Evolutionary conservation across 495 filamentous ascomycete genomes (phyloP).

Genomic region (Trichoderma gamsii): DNA sequence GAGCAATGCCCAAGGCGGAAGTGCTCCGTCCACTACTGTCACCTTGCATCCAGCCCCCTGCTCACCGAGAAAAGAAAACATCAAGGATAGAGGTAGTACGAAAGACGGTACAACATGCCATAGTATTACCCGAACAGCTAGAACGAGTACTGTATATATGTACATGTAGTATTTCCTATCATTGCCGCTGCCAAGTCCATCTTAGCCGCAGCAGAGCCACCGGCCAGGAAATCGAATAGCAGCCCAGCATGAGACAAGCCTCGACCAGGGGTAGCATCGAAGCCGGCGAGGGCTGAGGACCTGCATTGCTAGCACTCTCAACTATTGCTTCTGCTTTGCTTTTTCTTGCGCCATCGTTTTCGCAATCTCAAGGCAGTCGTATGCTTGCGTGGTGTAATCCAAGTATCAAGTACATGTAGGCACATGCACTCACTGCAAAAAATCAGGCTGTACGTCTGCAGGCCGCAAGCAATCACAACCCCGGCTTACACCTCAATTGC

Average conservation of each 20-base stretch:
- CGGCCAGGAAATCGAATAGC: background rate
- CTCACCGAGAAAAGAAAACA: too few relatives aligned
- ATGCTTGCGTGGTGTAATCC: background rate
- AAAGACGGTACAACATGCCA: too few relatives aligned
- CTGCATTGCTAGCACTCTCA: background rate
- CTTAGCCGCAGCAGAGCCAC: background rate
- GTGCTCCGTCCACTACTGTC: too few relatives aligned
- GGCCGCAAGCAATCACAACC: background rate
- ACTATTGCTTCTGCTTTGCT: background rate
- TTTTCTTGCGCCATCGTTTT: background rate
- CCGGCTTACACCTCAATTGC: too few relatives aligned
- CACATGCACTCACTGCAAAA: background rate
- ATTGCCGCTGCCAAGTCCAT: background rate
- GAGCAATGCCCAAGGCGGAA: too few relatives aligned
- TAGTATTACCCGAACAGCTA: too few relatives aligned
- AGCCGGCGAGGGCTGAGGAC: background rate
- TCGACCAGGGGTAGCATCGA: background rate
- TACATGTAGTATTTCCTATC: too few relatives aligned
- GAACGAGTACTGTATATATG: too few relatives aligned
- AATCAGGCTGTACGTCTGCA: background rate
- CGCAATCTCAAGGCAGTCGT: background rate
- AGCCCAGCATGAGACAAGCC: background rate
- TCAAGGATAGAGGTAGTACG: too few relatives aligned
- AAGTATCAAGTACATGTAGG: too few relatives aligned
- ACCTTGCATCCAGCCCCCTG: too few relatives aligned